These are phyloP conservation scores for Podila epigama DNA, from an alignment of 192 early-diverging fungal genomes.

Conservation along the genomic window DNA sequence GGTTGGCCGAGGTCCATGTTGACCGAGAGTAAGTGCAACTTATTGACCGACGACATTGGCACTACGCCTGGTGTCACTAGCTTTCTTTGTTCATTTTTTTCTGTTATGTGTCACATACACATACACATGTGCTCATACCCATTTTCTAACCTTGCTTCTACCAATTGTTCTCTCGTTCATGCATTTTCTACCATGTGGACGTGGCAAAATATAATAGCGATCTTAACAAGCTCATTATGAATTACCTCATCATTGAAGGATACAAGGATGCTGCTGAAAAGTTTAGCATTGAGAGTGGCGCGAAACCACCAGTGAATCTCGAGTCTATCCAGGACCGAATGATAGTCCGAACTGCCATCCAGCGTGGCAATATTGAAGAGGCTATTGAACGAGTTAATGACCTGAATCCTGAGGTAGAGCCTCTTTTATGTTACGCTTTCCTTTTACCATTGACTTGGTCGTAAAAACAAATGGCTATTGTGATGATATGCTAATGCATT, in stretches of 20 bases:
- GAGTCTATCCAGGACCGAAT: conserved; percentile 93
- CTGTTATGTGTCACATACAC: no score
- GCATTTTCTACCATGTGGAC: neutral
- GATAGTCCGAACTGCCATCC: conserved; percentile 92
- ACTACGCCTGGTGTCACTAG: neutral
- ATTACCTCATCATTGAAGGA: conserved; percentile 98
- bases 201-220: conserved; percentile 76
- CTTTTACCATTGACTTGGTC: neutral
- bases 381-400: conserved; percentile 99
- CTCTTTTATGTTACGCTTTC: neutral
- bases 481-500: neutral
- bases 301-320: conserved; percentile 83
- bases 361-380: conserved; percentile 87
- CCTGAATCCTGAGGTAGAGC: conserved; percentile 93
- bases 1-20: conserved; percentile 82
- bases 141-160: neutral
- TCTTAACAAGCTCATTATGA: conserved; percentile 98
- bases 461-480: neutral
- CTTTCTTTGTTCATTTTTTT: neutral
- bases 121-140: neutral
- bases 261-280: conserved; percentile 99
- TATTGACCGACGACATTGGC: conserved; percentile 3
- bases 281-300: conserved; percentile 88
- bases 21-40: conserved; percentile 73
- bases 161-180: neutral